Percentiles rank a stretch among this genome's conserved stretches.
phyloP scores from a whole-genome alignment of 371 early-diverging fungal genomes.

The Mucor plumbeus region DNA sequence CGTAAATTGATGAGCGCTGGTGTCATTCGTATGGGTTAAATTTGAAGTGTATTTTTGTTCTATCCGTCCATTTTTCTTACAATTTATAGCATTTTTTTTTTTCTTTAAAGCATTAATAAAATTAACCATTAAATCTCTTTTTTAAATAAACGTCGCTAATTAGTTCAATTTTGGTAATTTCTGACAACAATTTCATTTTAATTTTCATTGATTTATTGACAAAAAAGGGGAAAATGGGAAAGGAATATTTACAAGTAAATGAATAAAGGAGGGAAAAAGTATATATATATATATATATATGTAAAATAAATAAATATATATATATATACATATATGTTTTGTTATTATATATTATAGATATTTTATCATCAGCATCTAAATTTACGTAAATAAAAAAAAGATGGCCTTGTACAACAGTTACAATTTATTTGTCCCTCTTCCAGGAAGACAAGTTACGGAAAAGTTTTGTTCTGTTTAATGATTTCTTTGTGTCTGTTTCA shows the following conservation, averaged over 20 bases:
- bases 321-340: too few species aligned
- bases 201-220: too few species aligned
- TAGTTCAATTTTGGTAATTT: too few species aligned
- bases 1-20: slow-evolving; percentile 93
- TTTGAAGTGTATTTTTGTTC: background rate
- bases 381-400: background rate
- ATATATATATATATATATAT: background rate
- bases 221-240: background rate
- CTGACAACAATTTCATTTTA: too few species aligned
- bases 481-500: background rate
- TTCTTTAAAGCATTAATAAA: background rate
- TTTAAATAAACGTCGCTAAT: too few species aligned
- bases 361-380: background rate
- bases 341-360: background rate
- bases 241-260: background rate
- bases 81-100: slow-evolving; percentile 12
- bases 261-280: background rate
- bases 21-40: slow-evolving; percentile 71
- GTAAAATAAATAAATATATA: too few species aligned
- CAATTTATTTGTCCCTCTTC: slow-evolving; percentile 6
- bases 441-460: slow-evolving; percentile 21
- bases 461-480: slow-evolving; percentile 1
- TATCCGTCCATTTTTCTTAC: background rate
- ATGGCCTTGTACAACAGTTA: background rate
- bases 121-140: background rate